These are phyloP conservation scores for Pseudonitzschia pungens DNA, from an alignment of 108 stramenopile genomes.

Conservation along the genomic window DNA sequence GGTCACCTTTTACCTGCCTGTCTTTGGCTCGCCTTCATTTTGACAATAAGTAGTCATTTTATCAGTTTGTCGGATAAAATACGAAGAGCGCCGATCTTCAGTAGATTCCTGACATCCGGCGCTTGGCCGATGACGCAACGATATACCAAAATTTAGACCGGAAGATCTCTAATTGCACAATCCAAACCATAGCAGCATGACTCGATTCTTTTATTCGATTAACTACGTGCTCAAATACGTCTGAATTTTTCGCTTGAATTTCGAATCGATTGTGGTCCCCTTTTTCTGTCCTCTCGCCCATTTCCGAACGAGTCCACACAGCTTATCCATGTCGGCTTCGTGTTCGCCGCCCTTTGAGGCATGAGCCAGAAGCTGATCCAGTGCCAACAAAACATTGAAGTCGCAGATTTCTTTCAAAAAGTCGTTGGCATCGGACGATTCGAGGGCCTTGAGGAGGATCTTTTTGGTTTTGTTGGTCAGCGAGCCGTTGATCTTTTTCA, in stretches of 20 bases:
- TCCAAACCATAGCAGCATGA: background rate
- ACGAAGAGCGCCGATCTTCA: no score
- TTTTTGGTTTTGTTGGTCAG: conserved; percentile 73
- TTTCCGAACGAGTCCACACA: conserved; percentile 67
- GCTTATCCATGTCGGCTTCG: conserved; percentile 44
- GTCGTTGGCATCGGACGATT: conserved; percentile 23
- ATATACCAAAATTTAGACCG: no score
- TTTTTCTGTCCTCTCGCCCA: conserved; percentile 75
- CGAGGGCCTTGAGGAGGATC: conserved; percentile 54
- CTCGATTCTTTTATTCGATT: background rate
- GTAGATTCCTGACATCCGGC: no score
- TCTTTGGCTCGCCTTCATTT: background rate
- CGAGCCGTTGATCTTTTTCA: conserved; percentile 62
- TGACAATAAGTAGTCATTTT: background rate
- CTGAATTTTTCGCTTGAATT: conserved; percentile 45
- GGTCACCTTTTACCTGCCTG: no score
- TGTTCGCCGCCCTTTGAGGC: background rate
- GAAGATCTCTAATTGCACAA: no score
- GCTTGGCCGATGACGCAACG: no score
- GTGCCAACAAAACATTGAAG: conserved; percentile 63
- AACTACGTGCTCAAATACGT: conserved; percentile 17
- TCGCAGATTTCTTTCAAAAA: conserved; percentile 62
- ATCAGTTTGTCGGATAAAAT: background rate
- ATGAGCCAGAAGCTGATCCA: conserved; percentile 50
- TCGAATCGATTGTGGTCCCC: conserved; percentile 49